phyloP scores from a whole-genome alignment of 73 alveolate genomes.

The Paramecium sexaurelia region DNA sequence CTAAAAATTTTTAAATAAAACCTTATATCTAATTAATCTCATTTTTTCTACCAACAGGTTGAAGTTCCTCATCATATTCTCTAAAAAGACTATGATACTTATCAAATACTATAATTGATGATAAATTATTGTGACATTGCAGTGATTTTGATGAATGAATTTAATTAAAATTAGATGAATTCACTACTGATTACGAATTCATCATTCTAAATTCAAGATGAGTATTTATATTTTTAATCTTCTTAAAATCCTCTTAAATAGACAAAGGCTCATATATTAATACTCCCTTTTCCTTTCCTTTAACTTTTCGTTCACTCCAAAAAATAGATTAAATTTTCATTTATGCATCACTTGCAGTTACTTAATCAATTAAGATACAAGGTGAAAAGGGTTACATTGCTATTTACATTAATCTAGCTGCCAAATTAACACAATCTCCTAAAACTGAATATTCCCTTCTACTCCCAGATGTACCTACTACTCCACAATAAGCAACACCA shows the following conservation, averaged over 20 bases:
- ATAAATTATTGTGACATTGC: not conserved
- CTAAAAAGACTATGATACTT: not conserved
- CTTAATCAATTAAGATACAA: not conserved
- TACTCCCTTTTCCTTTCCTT: slow-evolving; percentile 15
- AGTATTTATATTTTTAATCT: not conserved
- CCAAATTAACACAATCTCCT: slow-evolving; percentile 95
- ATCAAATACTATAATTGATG: not conserved
- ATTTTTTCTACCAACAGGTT: not conserved
- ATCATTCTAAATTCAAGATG: not conserved
- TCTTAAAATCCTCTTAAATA: not conserved
- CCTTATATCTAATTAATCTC: not conserved
- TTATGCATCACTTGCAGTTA: slow-evolving; percentile 14
- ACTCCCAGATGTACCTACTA: slow-evolving; percentile 90
- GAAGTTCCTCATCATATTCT: not conserved
- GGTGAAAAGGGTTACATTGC: slow-evolving; percentile 19
- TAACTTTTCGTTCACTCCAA: slow-evolving; percentile 51
- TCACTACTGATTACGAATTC: not conserved
- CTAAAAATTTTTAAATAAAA: not conserved
- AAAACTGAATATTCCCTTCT: slow-evolving; percentile 93
- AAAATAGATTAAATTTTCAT: slow-evolving; percentile 35
- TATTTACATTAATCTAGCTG: slow-evolving; percentile 89
- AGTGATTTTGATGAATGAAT: not conserved
- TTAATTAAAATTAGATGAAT: not conserved
- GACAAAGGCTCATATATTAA: slow-evolving; percentile 34
- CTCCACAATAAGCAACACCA: slow-evolving; percentile 93